Base-by-base conservation (phyloP, 768 basidiomycete genomes). In the Xerocomus brunneocitrinus region DNA sequence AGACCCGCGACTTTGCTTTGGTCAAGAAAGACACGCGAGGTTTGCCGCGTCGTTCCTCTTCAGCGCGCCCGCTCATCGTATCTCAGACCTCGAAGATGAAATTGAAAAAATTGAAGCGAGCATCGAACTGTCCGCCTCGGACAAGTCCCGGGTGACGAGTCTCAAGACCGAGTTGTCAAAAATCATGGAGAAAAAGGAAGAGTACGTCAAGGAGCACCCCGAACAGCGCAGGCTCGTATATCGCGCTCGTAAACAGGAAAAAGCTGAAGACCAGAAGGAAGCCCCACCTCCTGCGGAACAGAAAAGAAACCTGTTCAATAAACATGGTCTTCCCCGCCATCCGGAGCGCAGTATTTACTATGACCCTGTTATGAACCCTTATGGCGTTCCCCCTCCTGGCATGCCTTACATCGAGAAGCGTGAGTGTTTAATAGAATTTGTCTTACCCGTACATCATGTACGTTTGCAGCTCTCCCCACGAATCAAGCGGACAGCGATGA, bases 21-120 rank as follows among this genome's bases (percentile, higher is more conserved):
- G 88, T 97, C 39, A 98, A 98, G 78, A 93, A 92, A 71, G 94
- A 98, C 64, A 97, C 94, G 3, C 74, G 78, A 68, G 91, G 94
- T 86, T 60, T 47, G 76, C 60, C 13, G 1, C 12, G 4, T 46
- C 27, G 27, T 25, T 49, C 28, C 34, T 47, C 45, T 31, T 19
- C 19, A 35, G 36, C 8, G 42, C 8, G 6, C 42, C 31, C 47
- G 24, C 35, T 65, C 47, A 59, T 25, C 39, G 14, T 56, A 38
- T 59, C 46, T 8, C 58, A 95, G 92, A 90, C 28, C 75, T 95
- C 58, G 89, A 94, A 67, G 82, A 83, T 59, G 90, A 91, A 61
- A 86, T 98, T 51, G 76, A 76, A 64, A 80, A 79, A 54, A 78
- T 90, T 19, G 85, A 85, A 58, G 74, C 74, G 6, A 68, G 68